These are phyloP conservation scores for Diaporthe amygdali DNA, from an alignment of 2,329 filamentous ascomycete species.

Conservation along the genomic window DNA sequence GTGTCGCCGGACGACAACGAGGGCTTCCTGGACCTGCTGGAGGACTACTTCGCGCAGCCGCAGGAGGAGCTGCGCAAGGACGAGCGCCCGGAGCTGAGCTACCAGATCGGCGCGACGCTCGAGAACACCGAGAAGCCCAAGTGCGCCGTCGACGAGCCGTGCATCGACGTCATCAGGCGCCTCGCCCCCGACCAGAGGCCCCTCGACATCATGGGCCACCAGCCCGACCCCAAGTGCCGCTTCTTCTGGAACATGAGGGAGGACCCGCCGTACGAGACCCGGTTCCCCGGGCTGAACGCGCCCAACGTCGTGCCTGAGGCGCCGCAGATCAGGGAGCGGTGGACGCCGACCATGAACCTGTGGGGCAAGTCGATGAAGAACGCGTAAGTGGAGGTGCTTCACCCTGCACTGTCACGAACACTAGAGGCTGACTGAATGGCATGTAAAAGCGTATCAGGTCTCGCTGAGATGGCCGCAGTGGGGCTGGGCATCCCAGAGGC, in stretches of 20 bases:
- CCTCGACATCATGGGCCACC: slow-evolving; percentile 60
- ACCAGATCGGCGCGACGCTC: slow-evolving; percentile 67
- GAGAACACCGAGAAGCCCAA: slow-evolving; percentile 69
- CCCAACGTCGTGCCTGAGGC: slow-evolving; percentile 59
- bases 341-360: slow-evolving; percentile 59
- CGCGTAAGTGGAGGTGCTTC: slow-evolving; percentile 47
- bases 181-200: slow-evolving; percentile 61
- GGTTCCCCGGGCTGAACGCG: slow-evolving; percentile 61
- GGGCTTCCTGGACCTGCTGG: slow-evolving; percentile 64
- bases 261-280: slow-evolving; percentile 56
- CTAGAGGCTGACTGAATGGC: neutral
- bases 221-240: slow-evolving; percentile 65
- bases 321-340: slow-evolving; percentile 52
- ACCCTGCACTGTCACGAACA: neutral
- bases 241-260: slow-evolving; percentile 69
- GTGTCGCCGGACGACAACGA: slow-evolving; percentile 61
- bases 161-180: slow-evolving; percentile 60
- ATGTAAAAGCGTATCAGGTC: slow-evolving; percentile 51
- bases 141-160: slow-evolving; percentile 67
- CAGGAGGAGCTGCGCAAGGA: slow-evolving; percentile 50
- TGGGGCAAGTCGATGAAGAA: slow-evolving; percentile 67
- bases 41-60: slow-evolving; percentile 68
- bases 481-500: slow-evolving; percentile 58
- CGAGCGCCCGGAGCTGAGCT: slow-evolving; percentile 62
- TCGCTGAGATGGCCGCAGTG: slow-evolving; percentile 64